A percentile compares a stretch with the other conserved stretches of the same genome.
Conservation (phyloP, 140 eudicot genomes). For the Erigeron philadelphicus region DNA sequence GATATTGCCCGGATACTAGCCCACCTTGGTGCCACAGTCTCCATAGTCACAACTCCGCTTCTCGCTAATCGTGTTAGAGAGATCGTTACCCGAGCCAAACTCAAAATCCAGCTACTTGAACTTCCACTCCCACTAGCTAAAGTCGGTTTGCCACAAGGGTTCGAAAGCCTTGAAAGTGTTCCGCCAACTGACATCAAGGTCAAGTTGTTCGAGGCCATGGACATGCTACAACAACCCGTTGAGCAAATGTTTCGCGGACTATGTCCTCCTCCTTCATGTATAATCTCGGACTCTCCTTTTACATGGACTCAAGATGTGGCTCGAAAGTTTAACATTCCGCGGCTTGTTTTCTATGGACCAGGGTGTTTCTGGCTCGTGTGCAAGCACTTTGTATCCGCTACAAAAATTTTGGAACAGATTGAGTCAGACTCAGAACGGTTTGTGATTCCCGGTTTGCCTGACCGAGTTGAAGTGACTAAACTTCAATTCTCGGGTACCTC, state of each 20-base stretch:
- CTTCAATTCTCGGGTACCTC: conserved; percentile 15
- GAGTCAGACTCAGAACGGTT: conserved; percentile 26
- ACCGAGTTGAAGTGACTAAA: conserved; percentile 32
- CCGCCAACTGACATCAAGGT: background rate
- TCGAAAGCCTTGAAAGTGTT: conserved; percentile 29
- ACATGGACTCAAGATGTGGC: conserved; percentile 35
- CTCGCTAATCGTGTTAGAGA: conserved; percentile 14
- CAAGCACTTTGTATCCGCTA: background rate
- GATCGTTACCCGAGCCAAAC: conserved; percentile 15
- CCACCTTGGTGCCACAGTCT: conserved; percentile 24
- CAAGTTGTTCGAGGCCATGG: conserved; percentile 11
- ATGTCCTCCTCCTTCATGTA: conserved; percentile 32
- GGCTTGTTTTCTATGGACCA: conserved; percentile 39
- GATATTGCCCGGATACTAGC: conserved; percentile 35
- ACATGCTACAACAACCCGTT: conserved; percentile 28
- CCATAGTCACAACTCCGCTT: conserved; percentile 35
- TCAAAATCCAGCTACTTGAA: conserved; percentile 22
- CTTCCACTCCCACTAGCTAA: conserved; percentile 21
- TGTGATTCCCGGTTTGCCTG: conserved; percentile 41
- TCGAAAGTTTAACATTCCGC: conserved; percentile 32
- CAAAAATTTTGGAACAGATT: conserved; percentile 4
- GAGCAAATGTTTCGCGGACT: conserved; percentile 23
- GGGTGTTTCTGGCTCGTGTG: conserved; percentile 36
- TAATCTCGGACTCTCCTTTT: conserved; percentile 31
- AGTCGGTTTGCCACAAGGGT: conserved; percentile 35